phyloP scores from a whole-genome alignment of 2,329 filamentous ascomycete genomes.

The Scorias spongiosa region DNA sequence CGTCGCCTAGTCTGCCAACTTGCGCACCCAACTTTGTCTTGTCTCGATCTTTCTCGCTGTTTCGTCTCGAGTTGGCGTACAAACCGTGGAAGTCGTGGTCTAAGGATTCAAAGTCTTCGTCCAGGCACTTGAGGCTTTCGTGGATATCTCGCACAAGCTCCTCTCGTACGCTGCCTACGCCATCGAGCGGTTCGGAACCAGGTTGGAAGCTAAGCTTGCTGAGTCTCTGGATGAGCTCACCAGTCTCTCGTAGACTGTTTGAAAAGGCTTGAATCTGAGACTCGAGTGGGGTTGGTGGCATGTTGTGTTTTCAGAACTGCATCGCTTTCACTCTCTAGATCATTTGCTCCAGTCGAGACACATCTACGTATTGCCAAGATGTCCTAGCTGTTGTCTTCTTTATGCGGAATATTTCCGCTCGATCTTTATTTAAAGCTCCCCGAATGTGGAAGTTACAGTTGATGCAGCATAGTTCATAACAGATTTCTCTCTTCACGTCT shows the following conservation, averaged over 20 bases:
- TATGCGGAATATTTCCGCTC: too few species aligned
- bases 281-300: neutral
- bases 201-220: conserved; percentile 44
- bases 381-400: too few species aligned
- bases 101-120: conserved; percentile 72
- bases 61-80: conserved; percentile 35
- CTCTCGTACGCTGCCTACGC: conserved; percentile 41
- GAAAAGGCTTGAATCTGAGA: conserved; percentile 24
- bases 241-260: conserved; percentile 36
- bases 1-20: conserved; percentile 49
- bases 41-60: conserved; percentile 43
- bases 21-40: conserved; percentile 51
- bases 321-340: too few species aligned
- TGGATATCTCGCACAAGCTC: conserved; percentile 73
- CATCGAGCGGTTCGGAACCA: conserved; percentile 45
- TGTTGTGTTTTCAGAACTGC: too few species aligned
- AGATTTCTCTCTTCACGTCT: too few species aligned
- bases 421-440: too few species aligned
- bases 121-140: conserved; percentile 57
- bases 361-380: too few species aligned
- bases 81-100: conserved; percentile 64
- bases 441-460: too few species aligned
- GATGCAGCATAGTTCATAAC: too few species aligned
- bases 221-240: conserved; percentile 41
- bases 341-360: too few species aligned